Evolutionary conservation across 208 protist genomes (phyloP).

Genomic region (Wallacemonas sp.): DNA sequence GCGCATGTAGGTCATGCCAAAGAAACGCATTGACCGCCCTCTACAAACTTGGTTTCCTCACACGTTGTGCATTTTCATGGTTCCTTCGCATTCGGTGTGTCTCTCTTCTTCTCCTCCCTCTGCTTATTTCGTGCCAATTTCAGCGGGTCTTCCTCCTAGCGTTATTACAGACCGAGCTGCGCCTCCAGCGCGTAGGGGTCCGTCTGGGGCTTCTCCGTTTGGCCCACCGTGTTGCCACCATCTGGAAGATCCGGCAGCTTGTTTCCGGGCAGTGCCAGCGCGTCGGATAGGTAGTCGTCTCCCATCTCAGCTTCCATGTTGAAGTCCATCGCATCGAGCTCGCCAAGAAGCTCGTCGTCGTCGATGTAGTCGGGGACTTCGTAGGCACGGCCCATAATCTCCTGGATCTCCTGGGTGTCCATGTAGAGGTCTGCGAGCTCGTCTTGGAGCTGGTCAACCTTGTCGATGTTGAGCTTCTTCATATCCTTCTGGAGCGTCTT

Average conservation of each 20-base stretch:
- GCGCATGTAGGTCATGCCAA: no score
- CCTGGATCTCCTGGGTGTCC: constrained; percentile 92
- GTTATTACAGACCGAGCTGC: constrained; percentile 78
- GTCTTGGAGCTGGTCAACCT: constrained; percentile 88
- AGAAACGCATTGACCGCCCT: no score
- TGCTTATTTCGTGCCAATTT: background rate
- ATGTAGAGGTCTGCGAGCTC: constrained; percentile 91
- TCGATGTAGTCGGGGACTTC: constrained; percentile 92
- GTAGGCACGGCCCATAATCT: constrained; percentile 91
- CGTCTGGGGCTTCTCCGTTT: constrained; percentile 39
- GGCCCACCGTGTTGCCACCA: constrained; percentile 26
- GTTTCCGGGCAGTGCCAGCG: constrained; percentile 66
- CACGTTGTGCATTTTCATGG: no score
- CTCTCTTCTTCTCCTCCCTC: background rate
- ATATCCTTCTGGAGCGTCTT: constrained; percentile 86
- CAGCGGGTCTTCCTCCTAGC: no score
- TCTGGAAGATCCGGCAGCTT: constrained; percentile 61
- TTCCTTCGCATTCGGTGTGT: background rate
- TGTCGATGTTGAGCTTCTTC: constrained; percentile 83
- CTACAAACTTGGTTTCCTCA: no score
- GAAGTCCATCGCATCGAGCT: constrained; percentile 87
- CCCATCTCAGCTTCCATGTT: constrained; percentile 67
- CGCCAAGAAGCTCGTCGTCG: constrained; percentile 90
- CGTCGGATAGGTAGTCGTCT: constrained; percentile 74
- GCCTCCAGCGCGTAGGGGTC: constrained; percentile 87